Base-by-base conservation (phyloP, 345 rosid genomes). In the Cardamine occulta region DNA sequence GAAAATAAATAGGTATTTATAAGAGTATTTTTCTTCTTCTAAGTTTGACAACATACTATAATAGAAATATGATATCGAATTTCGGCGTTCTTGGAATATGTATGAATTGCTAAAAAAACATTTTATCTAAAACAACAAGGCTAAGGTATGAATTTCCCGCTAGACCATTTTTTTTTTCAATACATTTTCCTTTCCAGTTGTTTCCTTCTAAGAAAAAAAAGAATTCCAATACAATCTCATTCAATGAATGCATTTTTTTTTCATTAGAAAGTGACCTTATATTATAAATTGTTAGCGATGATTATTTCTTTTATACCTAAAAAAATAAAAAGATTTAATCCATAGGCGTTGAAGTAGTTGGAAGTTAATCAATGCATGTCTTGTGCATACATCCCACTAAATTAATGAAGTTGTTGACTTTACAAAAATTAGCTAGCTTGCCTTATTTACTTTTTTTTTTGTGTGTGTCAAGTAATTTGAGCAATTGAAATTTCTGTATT, bases 271-370 rank as follows among this genome's bases (percentile, higher is more conserved):
- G 14, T 26, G 61, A 47, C 58, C 24, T 28, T 52, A 10, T 15
- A 7, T 59, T 19, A 39, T 73, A 54, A 53, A 53, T 34, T 34
- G 17, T 17, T 64, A 32, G 48, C n/a, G 51, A 24, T 66, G 51
- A 66, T 66, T 57, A 56, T 4, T 26, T 34, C 8, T 24, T 37
- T 2, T 8, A 45, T 29, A 57, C 51, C 28, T 21, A 26, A 74
- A 28, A 37, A 44, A 6, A 32, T n/a, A 32, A 6, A 32, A 51
- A 39, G 62, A 14, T 51, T 61, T 52, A 75, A 75, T 37, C 69
- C 63, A 28, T 75, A 64, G 42, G 64, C 70, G 80, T 44, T 53
- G 80, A 62, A 70, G 76, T 77, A 34, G 76, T 70, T 77, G 76
- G 37, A 70, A 55, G 35, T 55, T 47, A 71, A 56, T 71, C 61